phyloP scores from a whole-genome alignment of 441 rosid species.

The Syzygium malaccense region DNA sequence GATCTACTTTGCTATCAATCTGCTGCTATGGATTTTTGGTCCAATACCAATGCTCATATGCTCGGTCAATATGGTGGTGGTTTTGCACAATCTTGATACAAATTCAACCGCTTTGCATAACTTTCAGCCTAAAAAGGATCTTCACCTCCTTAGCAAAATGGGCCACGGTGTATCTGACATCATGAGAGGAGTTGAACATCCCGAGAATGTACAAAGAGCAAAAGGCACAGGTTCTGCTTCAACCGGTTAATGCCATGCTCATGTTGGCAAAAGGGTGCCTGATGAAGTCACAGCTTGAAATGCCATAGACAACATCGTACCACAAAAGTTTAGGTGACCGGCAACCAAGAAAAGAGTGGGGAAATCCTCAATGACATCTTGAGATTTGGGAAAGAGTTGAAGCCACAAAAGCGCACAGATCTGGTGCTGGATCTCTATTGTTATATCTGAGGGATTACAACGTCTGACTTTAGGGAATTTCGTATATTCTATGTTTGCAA shows the following conservation, averaged over 20 bases:
- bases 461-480: not conserved
- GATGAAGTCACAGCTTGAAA: not conserved
- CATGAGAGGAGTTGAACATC: not conserved
- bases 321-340: not conserved
- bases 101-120: slow-evolving; percentile 16
- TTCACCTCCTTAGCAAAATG: not conserved
- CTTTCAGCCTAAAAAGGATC: not conserved
- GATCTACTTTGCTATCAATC: slow-evolving; percentile 26
- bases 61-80: slow-evolving; percentile 23
- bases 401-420: not conserved
- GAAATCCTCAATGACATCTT: not conserved
- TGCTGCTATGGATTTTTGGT: slow-evolving; percentile 40
- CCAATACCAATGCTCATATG: slow-evolving; percentile 37
- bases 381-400: not conserved
- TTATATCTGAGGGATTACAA: not conserved
- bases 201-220: not conserved
- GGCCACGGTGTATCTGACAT: not conserved
- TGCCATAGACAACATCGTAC: not conserved
- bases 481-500: not conserved
- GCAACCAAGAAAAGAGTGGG: not conserved
- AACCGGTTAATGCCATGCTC: not conserved
- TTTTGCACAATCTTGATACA: slow-evolving; percentile 17
- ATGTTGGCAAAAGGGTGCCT: not conserved
- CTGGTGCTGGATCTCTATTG: not conserved
- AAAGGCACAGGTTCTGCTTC: not conserved